Evolutionary conservation across 768 basidiomycete genomes (phyloP), one percentile per base, ranked within the genome.

Genomic region (Rhodotorula kratochvilovae): DNA sequence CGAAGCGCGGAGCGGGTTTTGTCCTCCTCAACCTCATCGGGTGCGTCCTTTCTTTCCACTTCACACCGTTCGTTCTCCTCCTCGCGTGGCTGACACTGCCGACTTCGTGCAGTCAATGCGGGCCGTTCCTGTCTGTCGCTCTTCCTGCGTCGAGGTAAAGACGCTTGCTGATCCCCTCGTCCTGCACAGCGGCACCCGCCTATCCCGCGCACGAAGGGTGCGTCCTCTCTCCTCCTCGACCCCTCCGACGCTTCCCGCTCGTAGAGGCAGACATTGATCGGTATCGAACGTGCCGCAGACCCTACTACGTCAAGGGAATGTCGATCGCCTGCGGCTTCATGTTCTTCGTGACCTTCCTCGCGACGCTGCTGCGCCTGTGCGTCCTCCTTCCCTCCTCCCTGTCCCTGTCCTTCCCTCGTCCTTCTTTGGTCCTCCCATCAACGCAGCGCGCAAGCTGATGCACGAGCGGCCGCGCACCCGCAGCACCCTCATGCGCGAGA

Each of bases 291-390:
- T 5, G 2, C 27, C 2, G 11, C 54, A 60, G 62, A 2, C 68
- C 68, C 0, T 70, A 70, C 63, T 70, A 70, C 68, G 33, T 45
- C 29, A 70, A 70, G 43, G 68, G 68, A 25, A 70, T 64, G 62
- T 25, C 43, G 25, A 57, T 70, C 33, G 64, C 46, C 33, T 48
- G 55, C 42, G 68, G 17, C 8, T 64, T 70, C 63, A 54, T 63
- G 45, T 33, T 59, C 31, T 59, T 61, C 36, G 61, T 53, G 5
- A 33, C 61, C 0, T 2, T 46, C 46, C 27, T 63, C 54, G 39
- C 45, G 5, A 2, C 21, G 27, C 4, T 36, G 21, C n/a, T 66
- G 7, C 64, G 64, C 2, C 3, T 58, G 64, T 66, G 36, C 55
- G 56, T 45, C 12, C 12, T n/a, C 25, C 12, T 12, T 43, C n/a